Evolutionary conservation across 75 land plant species (phyloP).

Genomic region (Selaginella moellendorffii): DNA sequence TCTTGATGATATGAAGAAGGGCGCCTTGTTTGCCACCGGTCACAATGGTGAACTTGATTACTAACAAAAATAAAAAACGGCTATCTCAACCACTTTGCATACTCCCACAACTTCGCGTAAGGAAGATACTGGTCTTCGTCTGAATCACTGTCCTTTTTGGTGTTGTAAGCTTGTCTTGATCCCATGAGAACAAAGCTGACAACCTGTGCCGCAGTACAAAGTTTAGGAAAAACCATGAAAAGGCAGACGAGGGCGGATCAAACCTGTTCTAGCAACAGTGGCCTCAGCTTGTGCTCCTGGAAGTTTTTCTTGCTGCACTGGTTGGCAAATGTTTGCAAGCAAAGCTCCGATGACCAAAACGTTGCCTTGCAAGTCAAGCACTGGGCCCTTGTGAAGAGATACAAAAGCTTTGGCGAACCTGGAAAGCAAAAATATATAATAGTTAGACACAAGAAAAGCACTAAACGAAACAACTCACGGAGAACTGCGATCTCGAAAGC

Average conservation of each 20-base stretch:
- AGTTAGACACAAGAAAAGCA: not conserved
- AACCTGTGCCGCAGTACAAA: slow-evolving; percentile 21
- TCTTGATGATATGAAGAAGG: too few relatives aligned
- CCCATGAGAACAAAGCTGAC: slow-evolving; percentile 29
- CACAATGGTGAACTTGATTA: too few relatives aligned
- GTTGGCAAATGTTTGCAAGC: not conserved
- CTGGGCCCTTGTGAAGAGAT: not conserved
- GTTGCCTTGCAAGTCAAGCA: not conserved
- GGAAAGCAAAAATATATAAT: not conserved
- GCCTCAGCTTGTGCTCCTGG: not conserved
- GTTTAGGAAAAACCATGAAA: not conserved
- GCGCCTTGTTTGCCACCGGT: too few relatives aligned
- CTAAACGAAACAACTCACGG: not conserved
- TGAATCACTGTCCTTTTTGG: slow-evolving; percentile 43
- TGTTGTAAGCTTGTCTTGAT: slow-evolving; percentile 8
- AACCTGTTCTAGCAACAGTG: slow-evolving; percentile 11
- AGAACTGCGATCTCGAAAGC: not conserved
- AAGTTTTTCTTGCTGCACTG: not conserved
- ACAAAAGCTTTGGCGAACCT: not conserved
- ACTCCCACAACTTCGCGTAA: slow-evolving; percentile 31
- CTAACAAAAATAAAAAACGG: too few relatives aligned
- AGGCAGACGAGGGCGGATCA: not conserved
- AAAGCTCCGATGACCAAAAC: not conserved
- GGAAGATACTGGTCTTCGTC: slow-evolving; percentile 16
- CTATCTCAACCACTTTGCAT: slow-evolving; percentile 24